Percentiles rank a stretch among this genome's conserved stretches.
These are phyloP conservation scores for Emmonsiellopsis sp. DNA, from an alignment of 2,329 filamentous ascomycete genomes.

Conservation along the genomic window DNA sequence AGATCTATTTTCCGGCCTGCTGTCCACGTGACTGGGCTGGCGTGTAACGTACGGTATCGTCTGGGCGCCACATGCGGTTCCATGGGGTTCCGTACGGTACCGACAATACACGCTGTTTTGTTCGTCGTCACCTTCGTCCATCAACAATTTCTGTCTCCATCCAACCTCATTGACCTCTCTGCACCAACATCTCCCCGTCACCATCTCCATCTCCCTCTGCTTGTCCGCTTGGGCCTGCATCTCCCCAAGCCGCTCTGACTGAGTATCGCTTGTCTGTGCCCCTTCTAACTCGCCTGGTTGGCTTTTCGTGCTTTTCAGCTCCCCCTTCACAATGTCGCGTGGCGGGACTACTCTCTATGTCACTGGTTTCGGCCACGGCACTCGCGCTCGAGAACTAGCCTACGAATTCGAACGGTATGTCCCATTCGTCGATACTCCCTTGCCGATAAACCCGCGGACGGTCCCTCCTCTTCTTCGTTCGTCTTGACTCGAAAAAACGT, in stretches of 20 bases:
- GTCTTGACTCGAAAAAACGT: conserved; percentile 12
- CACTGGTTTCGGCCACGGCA: conserved; percentile 97
- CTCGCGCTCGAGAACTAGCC: conserved; percentile 95
- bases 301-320: background rate
- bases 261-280: background rate
- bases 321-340: conserved; percentile 62
- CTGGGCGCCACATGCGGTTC: background rate
- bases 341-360: conserved; percentile 88
- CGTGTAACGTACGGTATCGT: too few species aligned
- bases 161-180: background rate
- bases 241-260: background rate
- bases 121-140: background rate
- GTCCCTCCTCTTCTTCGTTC: conserved; percentile 9
- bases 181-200: background rate
- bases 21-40: too few species aligned
- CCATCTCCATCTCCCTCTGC: background rate
- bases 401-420: conserved; percentile 99
- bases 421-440: conserved; percentile 26
- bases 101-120: background rate
- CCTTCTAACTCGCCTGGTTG: background rate
- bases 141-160: too few species aligned
- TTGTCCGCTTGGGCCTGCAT: background rate
- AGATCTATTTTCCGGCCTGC: too few species aligned
- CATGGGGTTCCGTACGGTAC: background rate
- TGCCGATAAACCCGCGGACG: conserved; percentile 11